Evolutionary conservation across 2,329 filamentous ascomycete genomes (phyloP).

Genomic region (Penicillium griseofulvum): DNA sequence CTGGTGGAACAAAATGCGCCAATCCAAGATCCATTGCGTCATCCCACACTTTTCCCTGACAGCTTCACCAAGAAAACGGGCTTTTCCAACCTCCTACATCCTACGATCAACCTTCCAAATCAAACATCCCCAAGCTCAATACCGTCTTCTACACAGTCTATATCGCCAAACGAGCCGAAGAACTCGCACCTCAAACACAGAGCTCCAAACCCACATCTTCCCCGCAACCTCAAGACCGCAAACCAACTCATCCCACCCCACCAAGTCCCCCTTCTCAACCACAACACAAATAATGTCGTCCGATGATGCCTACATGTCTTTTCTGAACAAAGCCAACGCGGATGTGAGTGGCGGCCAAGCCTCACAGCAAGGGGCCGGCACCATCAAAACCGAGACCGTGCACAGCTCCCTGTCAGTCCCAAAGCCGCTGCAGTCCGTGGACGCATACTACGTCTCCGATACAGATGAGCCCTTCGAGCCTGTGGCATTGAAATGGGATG

Average conservation of each 20-base stretch:
- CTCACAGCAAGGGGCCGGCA: constrained; percentile 21
- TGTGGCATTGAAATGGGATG: constrained; percentile 63
- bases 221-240: constrained; percentile 9
- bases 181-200: background rate
- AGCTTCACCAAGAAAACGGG: constrained; percentile 4
- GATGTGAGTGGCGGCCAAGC: constrained; percentile 48
- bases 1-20: constrained; percentile 14
- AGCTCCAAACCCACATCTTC: background rate
- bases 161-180: background rate
- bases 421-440: constrained; percentile 52
- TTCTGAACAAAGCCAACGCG: constrained; percentile 82
- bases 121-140: background rate
- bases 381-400: constrained; percentile 39
- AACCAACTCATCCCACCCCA: constrained; percentile 4
- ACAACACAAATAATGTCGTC: constrained; percentile 47
- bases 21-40: constrained; percentile 24
- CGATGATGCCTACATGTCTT: constrained; percentile 79
- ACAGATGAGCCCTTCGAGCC: constrained; percentile 82
- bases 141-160: background rate
- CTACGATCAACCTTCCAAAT: background rate
- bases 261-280: constrained; percentile 13
- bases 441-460: constrained; percentile 73
- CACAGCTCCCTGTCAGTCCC: constrained; percentile 59
- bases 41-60: constrained; percentile 17
- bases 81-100: constrained; percentile 11